phyloP scores from a whole-genome alignment of 352 stramenopile genomes.

The Phytophthora palmivora region DNA sequence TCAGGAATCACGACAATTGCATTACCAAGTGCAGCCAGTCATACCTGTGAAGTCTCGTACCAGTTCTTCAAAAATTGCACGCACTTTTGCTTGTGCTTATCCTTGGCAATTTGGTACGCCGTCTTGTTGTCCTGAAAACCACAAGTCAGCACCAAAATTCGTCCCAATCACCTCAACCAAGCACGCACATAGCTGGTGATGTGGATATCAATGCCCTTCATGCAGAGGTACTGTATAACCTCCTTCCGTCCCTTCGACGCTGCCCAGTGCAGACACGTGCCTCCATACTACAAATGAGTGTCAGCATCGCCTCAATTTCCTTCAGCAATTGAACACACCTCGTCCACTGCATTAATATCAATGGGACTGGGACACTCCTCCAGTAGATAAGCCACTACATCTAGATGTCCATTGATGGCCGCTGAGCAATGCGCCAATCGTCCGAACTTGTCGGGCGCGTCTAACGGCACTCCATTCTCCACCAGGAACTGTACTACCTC shows the following conservation, averaged over 20 bases:
- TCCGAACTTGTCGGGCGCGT: conserved; percentile 86
- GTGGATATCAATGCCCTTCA: conserved; percentile 90
- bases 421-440: conserved; percentile 82
- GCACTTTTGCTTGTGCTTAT: conserved; percentile 90
- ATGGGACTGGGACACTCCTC: conserved; percentile 84
- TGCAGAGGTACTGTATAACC: conserved; percentile 89
- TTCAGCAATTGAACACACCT: conserved; percentile 44
- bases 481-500: conserved; percentile 89
- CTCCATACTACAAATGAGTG: conserved; percentile 65
- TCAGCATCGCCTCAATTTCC: not conserved
- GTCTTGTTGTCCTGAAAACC: conserved; percentile 85
- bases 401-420: conserved; percentile 87
- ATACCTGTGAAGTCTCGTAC: conserved; percentile 89
- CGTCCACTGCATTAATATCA: conserved; percentile 89
- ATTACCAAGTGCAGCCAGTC: too few relatives aligned
- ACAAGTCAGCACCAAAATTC: not conserved
- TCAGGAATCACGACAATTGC: not conserved
- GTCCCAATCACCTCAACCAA: not conserved
- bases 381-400: conserved; percentile 83
- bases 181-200: conserved; percentile 89
- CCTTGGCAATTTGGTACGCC: conserved; percentile 88
- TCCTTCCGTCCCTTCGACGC: conserved; percentile 86
- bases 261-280: conserved; percentile 87
- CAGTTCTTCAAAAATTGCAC: conserved; percentile 89
- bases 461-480: conserved; percentile 81